These are phyloP conservation scores for Sporisorium iseilematis-ciliati DNA, from an alignment of 1,284 basidiomycete species.

Conservation along the genomic window DNA sequence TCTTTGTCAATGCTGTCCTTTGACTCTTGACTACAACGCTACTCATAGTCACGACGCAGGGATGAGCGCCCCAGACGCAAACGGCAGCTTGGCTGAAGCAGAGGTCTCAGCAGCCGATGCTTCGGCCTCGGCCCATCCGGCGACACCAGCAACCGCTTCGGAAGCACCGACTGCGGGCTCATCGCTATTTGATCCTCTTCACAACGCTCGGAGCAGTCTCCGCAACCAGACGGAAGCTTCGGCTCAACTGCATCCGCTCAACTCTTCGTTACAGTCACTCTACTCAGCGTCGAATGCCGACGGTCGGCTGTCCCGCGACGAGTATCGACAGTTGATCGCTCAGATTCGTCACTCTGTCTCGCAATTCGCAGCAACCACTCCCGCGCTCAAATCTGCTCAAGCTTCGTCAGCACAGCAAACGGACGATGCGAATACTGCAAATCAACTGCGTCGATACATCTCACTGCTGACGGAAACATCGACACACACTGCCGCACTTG, in stretches of 20 bases:
- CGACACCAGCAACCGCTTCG: background rate
- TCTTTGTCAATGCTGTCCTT: background rate
- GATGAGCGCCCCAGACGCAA: conserved; percentile 18
- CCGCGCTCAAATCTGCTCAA: conserved; percentile 26
- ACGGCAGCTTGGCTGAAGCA: background rate
- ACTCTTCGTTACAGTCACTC: conserved; percentile 34
- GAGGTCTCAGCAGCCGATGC: conserved; percentile 9
- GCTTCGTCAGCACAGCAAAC: conserved; percentile 15
- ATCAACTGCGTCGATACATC: conserved; percentile 43
- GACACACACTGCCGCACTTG: conserved; percentile 39
- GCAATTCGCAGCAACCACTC: conserved; percentile 35
- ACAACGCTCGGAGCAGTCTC: conserved; percentile 27
- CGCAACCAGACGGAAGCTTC: conserved; percentile 10
- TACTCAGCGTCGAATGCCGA: conserved; percentile 21
- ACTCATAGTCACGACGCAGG: background rate
- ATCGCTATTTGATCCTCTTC: conserved; percentile 24
- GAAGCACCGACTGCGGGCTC: conserved; percentile 13
- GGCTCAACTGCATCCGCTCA: conserved; percentile 34
- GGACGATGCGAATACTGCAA: conserved; percentile 10
- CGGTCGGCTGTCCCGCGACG: conserved; percentile 36
- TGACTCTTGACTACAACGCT: background rate
- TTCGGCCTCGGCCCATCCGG: conserved; percentile 26
- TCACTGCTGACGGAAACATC: conserved; percentile 48
- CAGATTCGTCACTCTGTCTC: conserved; percentile 44
- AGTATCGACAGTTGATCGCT: conserved; percentile 43